Percentiles rank a stretch among this genome's conserved stretches.
These are phyloP conservation scores for Claviceps sp. DNA, from an alignment of 2,329 filamentous ascomycete genomes.

Conservation along the genomic window DNA sequence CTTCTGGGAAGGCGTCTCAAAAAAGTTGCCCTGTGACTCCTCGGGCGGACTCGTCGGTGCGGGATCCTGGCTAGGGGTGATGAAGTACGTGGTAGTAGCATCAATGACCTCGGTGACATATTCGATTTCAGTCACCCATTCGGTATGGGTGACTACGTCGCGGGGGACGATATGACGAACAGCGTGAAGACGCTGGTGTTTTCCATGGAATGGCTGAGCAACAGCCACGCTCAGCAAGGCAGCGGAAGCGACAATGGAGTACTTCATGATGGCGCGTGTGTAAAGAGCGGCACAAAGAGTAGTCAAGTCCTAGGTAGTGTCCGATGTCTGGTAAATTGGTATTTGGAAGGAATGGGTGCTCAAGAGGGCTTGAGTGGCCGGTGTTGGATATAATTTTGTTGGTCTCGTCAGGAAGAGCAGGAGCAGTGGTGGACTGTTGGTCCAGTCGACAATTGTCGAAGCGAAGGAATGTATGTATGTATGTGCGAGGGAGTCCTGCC, in stretches of 20 bases:
- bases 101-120: conserved; percentile 35
- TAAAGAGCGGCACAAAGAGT: background rate
- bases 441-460: background rate
- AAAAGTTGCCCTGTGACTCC: conserved; percentile 16
- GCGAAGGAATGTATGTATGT: conserved; percentile 6
- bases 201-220: conserved; percentile 35
- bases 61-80: conserved; percentile 22
- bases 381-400: background rate
- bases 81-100: conserved; percentile 31
- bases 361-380: background rate
- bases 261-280: conserved; percentile 26
- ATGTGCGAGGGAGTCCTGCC: conserved; percentile 6
- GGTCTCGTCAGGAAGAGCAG: background rate
- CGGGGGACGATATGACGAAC: conserved; percentile 13
- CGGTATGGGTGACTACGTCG: conserved; percentile 32
- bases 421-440: background rate
- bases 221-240: conserved; percentile 27
- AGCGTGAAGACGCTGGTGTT: conserved; percentile 22
- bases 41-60: conserved; percentile 12
- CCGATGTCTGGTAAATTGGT: conserved; percentile 3
- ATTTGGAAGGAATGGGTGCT: conserved; percentile 2
- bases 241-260: conserved; percentile 17
- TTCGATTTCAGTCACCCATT: conserved; percentile 37
- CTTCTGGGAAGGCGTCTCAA: conserved; percentile 11
- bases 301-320: background rate